These are phyloP conservation scores for Raphanus sativus DNA, from an alignment of 345 rosid genomes.

Conservation along the genomic window DNA sequence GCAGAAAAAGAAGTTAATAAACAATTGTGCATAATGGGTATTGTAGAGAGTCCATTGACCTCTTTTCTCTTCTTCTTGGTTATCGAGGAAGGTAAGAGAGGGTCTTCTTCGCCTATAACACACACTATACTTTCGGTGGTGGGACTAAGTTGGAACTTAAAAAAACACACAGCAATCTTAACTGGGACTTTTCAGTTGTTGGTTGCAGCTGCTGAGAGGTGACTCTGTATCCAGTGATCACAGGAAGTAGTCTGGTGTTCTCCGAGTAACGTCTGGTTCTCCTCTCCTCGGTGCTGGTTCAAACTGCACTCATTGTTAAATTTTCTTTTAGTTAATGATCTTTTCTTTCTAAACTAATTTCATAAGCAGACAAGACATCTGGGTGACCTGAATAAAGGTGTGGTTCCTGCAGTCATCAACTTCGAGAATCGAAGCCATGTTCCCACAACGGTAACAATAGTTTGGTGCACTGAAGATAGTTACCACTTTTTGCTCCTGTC, in stretches of 20 bases:
- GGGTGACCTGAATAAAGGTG: conserved; percentile 86
- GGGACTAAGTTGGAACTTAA: conserved; percentile 21
- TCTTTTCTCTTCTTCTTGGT: conserved; percentile 14
- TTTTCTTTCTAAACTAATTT: not conserved
- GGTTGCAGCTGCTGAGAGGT: conserved; percentile 33
- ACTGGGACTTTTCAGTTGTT: conserved; percentile 25
- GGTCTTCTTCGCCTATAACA: conserved; percentile 38
- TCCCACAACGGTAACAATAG: conserved; percentile 96
- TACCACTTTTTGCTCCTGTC: conserved; percentile 95
- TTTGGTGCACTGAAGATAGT: conserved; percentile 97
- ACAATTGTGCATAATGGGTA: conserved; percentile 30
- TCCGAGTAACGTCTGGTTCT: conserved; percentile 92
- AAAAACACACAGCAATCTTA: conserved; percentile 7
- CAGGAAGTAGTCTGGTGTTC: conserved; percentile 96
- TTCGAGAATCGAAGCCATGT: conserved; percentile 95
- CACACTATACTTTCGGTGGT: conserved; percentile 34
- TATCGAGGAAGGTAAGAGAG: conserved; percentile 34
- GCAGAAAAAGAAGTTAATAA: conserved; percentile 35
- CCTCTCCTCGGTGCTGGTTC: conserved; percentile 99
- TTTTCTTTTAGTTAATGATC: not conserved
- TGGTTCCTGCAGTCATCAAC: conserved; percentile 95
- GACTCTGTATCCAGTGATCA: conserved; percentile 38
- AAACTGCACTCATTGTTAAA: conserved; percentile 54
- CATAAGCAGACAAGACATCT: not conserved
- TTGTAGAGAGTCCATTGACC: conserved; percentile 16